Conservation (phyloP, 306 rosid genomes). For the Prosopis cineraria region DNA sequence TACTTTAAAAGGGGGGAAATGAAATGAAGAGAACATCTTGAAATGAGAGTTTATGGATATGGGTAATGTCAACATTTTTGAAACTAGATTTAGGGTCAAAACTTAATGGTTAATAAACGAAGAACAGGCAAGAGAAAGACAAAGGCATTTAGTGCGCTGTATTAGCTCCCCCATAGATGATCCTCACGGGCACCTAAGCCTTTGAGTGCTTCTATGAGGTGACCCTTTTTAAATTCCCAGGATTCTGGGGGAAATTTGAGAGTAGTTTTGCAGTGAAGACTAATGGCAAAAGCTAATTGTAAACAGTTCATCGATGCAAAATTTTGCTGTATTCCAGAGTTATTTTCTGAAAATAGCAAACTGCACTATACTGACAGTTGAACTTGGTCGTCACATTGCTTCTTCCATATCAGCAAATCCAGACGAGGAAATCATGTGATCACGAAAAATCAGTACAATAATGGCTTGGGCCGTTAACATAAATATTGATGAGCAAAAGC, state of each 20-base stretch:
- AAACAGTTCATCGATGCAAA: neutral
- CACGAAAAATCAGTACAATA: neutral
- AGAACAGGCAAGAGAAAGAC: neutral
- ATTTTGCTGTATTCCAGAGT: neutral
- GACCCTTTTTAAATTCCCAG: slow-evolving; percentile 49
- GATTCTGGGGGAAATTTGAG: too few species aligned
- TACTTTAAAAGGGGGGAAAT: too few species aligned
- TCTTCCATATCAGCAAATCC: slow-evolving; percentile 6
- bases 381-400: neutral
- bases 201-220: slow-evolving; percentile 63
- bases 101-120: neutral
- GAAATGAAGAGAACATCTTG: neutral
- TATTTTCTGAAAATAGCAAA: neutral
- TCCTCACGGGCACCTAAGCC: slow-evolving; percentile 70
- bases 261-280: too few species aligned
- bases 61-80: neutral
- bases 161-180: slow-evolving; percentile 50
- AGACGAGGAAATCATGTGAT: slow-evolving; percentile 18
- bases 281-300: slow-evolving; percentile 1
- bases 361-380: neutral
- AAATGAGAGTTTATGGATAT: neutral
- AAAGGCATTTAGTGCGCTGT: neutral
- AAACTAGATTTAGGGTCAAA: neutral
- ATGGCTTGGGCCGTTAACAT: neutral
- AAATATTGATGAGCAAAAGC: neutral